phyloP scores from a whole-genome alignment of 768 basidiomycete species.

The Kwoniella heveanensis region DNA sequence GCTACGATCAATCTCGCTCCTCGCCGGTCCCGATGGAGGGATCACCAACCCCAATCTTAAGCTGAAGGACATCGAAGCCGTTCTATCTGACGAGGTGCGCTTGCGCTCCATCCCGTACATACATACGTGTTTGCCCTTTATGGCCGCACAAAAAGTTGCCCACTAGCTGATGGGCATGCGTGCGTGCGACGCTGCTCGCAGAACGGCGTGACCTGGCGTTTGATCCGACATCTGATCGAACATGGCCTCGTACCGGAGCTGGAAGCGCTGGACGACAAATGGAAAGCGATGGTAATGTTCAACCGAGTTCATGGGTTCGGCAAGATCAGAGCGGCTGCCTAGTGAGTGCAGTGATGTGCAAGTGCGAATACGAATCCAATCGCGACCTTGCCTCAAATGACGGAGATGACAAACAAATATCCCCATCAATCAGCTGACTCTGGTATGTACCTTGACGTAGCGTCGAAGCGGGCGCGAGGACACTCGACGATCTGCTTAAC shows the following conservation, averaged over 20 bases:
- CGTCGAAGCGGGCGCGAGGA: constrained; percentile 38
- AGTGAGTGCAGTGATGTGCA: too few species aligned
- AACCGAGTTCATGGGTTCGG: constrained; percentile 50
- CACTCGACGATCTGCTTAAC: constrained; percentile 42
- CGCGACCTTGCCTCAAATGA: not conserved
- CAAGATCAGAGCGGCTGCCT: constrained; percentile 23
- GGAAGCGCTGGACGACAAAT: constrained; percentile 27
- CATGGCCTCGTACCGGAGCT: constrained; percentile 39
- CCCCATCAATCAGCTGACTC: not conserved
- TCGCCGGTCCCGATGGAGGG: constrained; percentile 29
- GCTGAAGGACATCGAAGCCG: constrained; percentile 42
- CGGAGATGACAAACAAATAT: too few species aligned
- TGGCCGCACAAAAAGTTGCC: too few species aligned
- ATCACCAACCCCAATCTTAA: constrained; percentile 25
- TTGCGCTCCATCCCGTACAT: too few species aligned
- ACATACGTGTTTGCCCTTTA: too few species aligned
- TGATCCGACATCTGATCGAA: constrained; percentile 39
- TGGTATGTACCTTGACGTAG: constrained; percentile 13
- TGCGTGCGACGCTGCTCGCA: constrained; percentile 11
- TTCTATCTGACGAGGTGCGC: constrained; percentile 46
- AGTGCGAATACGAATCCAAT: not conserved
- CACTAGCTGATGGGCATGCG: too few species aligned
- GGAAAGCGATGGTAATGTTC: constrained; percentile 36
- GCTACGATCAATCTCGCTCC: constrained; percentile 33
- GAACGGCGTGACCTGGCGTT: constrained; percentile 50